These are phyloP conservation scores for Teunomyces kruisii DNA, from an alignment of 805 yeast species.

Conservation along the genomic window DNA sequence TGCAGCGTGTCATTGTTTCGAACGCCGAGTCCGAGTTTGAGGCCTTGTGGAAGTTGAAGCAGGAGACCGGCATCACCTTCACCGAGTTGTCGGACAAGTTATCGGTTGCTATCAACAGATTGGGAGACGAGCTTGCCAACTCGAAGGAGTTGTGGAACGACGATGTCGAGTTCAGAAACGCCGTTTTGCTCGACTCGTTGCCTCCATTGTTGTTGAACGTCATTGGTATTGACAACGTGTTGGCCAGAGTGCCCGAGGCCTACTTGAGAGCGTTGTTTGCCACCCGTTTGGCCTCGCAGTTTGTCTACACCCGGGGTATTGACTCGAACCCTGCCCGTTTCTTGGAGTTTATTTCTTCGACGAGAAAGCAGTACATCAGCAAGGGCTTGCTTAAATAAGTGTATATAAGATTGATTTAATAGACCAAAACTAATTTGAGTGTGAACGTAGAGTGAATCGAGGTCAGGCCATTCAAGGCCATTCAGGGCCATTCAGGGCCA, in stretches of 20 bases:
- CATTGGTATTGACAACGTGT: conserved; percentile 64
- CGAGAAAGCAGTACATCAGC: conserved; percentile 46
- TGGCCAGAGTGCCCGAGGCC: conserved; percentile 79
- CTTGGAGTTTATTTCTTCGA: conserved; percentile 63
- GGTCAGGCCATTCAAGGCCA: no score
- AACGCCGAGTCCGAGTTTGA: conserved; percentile 87
- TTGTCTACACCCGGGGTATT: conserved; percentile 79
- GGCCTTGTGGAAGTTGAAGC: conserved; percentile 77
- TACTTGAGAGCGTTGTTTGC: conserved; percentile 89
- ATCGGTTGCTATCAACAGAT: conserved; percentile 77
- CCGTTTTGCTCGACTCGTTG: conserved; percentile 71
- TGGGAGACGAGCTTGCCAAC: conserved; percentile 80
- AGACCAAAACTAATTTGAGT: no score
- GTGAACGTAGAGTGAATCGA: no score
- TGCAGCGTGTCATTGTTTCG: conserved; percentile 67
- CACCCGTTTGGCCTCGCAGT: conserved; percentile 77
- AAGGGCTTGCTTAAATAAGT: conserved; percentile 27
- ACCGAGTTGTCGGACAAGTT: conserved; percentile 77
- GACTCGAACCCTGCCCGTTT: conserved; percentile 79
- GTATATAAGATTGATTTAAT: neutral
- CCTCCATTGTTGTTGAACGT: conserved; percentile 71
- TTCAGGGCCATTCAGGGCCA: no score
- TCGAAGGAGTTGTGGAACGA: conserved; percentile 83
- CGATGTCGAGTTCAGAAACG: conserved; percentile 73
- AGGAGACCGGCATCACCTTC: conserved; percentile 60